Percentiles rank a stretch among this genome's conserved stretches.
phyloP scores from a whole-genome alignment of 768 basidiomycete species.

The Amanita subjunquillea region DNA sequence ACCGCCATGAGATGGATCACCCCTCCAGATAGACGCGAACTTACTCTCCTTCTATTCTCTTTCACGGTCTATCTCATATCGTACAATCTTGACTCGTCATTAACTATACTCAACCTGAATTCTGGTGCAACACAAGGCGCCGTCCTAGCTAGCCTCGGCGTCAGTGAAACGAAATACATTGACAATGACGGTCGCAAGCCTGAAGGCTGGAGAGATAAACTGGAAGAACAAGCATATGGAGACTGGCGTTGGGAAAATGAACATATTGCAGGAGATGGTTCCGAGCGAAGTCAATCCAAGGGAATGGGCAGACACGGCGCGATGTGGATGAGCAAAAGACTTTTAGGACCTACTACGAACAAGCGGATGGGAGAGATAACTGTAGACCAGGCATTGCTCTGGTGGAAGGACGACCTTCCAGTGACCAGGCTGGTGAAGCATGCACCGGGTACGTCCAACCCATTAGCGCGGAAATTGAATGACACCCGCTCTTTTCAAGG shows the following conservation, averaged over 20 bases:
- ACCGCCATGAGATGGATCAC: conserved; percentile 47
- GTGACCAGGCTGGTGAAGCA: conserved; percentile 49
- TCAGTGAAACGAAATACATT: conserved; percentile 25
- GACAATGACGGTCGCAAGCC: conserved; percentile 38
- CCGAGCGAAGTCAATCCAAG: conserved; percentile 33
- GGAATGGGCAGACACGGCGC: conserved; percentile 33
- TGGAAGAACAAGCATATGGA: conserved; percentile 59
- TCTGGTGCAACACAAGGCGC: conserved; percentile 25
- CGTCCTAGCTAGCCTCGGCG: conserved; percentile 28
- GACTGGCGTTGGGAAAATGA: conserved; percentile 59
- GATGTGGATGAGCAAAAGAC: conserved; percentile 29
- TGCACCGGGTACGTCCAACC: conserved; percentile 40
- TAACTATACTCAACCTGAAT: conserved; percentile 41
- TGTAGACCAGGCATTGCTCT: conserved; percentile 42
- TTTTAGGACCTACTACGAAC: conserved; percentile 16
- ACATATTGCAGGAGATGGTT: conserved; percentile 46
- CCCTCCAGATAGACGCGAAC: conserved; percentile 65
- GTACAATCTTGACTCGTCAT: conserved; percentile 62
- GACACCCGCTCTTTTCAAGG: conserved; percentile 31
- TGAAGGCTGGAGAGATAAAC: conserved; percentile 40
- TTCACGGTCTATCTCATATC: conserved; percentile 58
- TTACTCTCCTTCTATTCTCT: conserved; percentile 57
- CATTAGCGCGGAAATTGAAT: not conserved
- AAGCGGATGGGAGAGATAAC: conserved; percentile 21
- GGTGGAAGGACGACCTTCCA: conserved; percentile 51